Evolutionary conservation across 441 rosid species (phyloP), one percentile per base, ranked within the genome.

Genomic region (Pelargonium exstipulatum): DNA sequence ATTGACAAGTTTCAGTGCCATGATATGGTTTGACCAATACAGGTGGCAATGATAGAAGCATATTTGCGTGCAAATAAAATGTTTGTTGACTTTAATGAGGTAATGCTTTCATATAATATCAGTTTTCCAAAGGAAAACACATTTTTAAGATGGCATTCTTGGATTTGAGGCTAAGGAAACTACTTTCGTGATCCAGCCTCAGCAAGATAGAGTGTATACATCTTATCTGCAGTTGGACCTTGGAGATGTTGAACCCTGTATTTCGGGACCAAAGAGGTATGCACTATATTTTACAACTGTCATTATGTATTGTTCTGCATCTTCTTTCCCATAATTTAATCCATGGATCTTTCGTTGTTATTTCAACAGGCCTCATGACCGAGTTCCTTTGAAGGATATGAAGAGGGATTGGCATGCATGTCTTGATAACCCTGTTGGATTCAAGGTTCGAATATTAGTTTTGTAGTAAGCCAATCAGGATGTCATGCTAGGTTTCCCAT

Each of bases 331-430:
- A 0, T 65, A 24, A 32, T 4, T 66, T 64, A 51, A 49, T 48
- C 32, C 45, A 62, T 69, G 66, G 49, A 69, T 45, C 62, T 10
- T 24, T 67, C 18, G 53, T 75, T 77, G 68, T 65, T 46, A 69
- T 58, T 58, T 20, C 8, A 16, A 46, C 74, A 82, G 92, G 72
- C 90, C 85, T 71, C 89, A 84, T 70, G 90, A 88, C 67, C 82
- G 83, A 69, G 89, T 86, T 78, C 66, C 81, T 65, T 48, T 86
- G 81, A 88, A 83, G 77, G 87, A 86, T 63, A 83, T 84, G 92
- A 88, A 84, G 79, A 83, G 79, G 53, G 92, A 88, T 68, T 88
- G 90, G 90, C 86, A 82, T 63, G 80, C 88, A 14, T 86, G 93
- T 74, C 85, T 84, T 67, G 82, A 82, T 66, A 86, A 72, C 9